Conservation (phyloP, 2,329 filamentous ascomycete species). For the Nigrograna mackinnonii region DNA sequence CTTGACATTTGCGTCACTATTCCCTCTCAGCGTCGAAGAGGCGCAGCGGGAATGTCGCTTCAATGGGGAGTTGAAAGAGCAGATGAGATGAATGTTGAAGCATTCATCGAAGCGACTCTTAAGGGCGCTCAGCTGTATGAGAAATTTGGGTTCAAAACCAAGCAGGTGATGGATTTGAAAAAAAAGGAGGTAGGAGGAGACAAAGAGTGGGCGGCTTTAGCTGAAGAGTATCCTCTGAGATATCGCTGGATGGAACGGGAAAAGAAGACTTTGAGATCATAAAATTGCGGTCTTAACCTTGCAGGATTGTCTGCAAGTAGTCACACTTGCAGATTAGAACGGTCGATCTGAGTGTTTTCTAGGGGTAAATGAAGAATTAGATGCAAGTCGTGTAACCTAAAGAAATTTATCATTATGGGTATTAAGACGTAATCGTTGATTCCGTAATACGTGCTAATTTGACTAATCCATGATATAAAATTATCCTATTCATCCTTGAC, state of each 20-base stretch:
- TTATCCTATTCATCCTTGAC: background rate
- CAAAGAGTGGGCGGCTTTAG: conserved; percentile 1
- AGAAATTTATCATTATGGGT: no score
- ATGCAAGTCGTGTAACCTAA: no score
- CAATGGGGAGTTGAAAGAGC: conserved; percentile 33
- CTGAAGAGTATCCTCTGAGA: conserved; percentile 1
- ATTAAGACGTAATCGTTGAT: no score
- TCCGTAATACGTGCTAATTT: no score
- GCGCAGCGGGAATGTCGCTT: conserved; percentile 33
- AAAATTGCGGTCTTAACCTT: no score
- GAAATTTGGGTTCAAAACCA: conserved; percentile 29
- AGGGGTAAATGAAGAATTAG: no score
- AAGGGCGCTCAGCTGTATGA: conserved; percentile 38
- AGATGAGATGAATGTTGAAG: conserved; percentile 34
- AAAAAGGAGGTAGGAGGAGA: background rate
- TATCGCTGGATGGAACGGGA: conserved; percentile 3
- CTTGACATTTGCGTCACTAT: conserved; percentile 14
- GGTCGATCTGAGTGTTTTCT: no score
- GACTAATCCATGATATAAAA: background rate
- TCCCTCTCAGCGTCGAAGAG: conserved; percentile 33
- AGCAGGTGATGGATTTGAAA: background rate
- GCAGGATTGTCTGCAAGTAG: no score
- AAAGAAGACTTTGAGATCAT: no score
- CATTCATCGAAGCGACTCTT: conserved; percentile 39
- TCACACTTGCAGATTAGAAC: no score